Evolutionary conservation across 1,284 basidiomycete species (phyloP).

Genomic region (Inonotus obliquus): DNA sequence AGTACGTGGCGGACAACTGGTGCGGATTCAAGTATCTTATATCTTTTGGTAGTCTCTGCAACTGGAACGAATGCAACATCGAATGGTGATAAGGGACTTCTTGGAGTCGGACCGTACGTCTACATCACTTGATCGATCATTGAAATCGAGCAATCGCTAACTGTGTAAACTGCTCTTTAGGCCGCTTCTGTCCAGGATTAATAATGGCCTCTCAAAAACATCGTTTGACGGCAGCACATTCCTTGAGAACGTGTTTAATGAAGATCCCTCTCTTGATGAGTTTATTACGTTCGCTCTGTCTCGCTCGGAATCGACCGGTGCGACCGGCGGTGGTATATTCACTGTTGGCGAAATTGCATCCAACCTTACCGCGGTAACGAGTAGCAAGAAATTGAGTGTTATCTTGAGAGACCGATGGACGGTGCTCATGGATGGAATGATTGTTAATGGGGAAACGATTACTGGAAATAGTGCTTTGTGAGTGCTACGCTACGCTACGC

Average conservation of each 20-base stretch:
- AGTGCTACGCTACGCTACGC: neutral
- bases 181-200: neutral
- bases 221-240: conserved; percentile 1
- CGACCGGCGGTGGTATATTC: conserved; percentile 9
- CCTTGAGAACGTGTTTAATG: conserved; percentile 9
- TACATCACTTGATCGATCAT: neutral
- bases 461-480: conserved; percentile 7
- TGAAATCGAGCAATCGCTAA: neutral
- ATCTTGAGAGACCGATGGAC: neutral
- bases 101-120: conserved; percentile 12
- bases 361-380: conserved; percentile 1
- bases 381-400: neutral
- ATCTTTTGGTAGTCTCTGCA: conserved; percentile 6
- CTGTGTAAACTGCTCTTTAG: neutral
- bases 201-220: neutral
- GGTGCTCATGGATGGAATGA: conserved; percentile 12
- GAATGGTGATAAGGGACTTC: conserved; percentile 8
- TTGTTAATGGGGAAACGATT: conserved; percentile 1
- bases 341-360: conserved; percentile 8
- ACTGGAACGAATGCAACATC: conserved; percentile 12
- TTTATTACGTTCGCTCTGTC: conserved; percentile 5
- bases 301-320: conserved; percentile 5
- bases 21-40: neutral
- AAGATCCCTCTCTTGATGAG: neutral
- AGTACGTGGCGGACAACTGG: neutral